phyloP scores from a whole-genome alignment of 2,329 filamentous ascomycete genomes.

The Dichotomopilus funicola region DNA sequence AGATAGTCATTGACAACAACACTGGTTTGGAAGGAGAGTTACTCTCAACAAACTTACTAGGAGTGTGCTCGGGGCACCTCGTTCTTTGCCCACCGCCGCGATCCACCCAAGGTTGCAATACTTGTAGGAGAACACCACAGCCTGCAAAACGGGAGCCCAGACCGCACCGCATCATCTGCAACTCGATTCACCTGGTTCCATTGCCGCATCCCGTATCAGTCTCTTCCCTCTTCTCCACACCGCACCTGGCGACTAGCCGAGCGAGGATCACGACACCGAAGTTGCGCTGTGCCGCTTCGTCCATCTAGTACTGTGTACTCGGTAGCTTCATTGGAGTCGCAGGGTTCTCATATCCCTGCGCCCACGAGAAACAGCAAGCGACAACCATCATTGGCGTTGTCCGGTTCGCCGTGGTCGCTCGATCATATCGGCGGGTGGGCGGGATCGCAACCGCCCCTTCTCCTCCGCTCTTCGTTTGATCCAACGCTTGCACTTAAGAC shows the following conservation, averaged over 20 bases:
- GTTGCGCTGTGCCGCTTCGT: background rate
- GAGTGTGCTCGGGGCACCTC: conserved; percentile 12
- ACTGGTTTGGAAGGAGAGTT: no score
- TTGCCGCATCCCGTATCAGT: background rate
- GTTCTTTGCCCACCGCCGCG: conserved; percentile 4
- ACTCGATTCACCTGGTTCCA: conserved; percentile 10
- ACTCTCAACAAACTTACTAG: no score
- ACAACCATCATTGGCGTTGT: conserved; percentile 9
- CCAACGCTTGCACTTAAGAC: conserved; percentile 17
- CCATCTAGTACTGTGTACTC: conserved; percentile 11
- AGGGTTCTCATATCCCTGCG: conserved; percentile 11
- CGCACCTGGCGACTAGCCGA: conserved; percentile 6
- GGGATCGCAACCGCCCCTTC: conserved; percentile 16
- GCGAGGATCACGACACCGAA: conserved; percentile 10
- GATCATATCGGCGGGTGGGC: conserved; percentile 15
- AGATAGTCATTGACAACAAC: no score
- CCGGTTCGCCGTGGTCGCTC: conserved; percentile 9
- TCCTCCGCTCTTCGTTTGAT: background rate
- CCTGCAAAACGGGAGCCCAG: conserved; percentile 5
- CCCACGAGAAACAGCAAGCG: conserved; percentile 15
- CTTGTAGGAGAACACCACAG: conserved; percentile 13
- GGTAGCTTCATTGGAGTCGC: conserved; percentile 20
- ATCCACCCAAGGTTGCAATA: conserved; percentile 14
- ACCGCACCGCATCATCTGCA: conserved; percentile 9
- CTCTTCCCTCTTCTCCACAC: conserved; percentile 9